These are phyloP conservation scores for Diospyros lotus DNA, from an alignment of 148 eudicot genomes.

Conservation along the genomic window DNA sequence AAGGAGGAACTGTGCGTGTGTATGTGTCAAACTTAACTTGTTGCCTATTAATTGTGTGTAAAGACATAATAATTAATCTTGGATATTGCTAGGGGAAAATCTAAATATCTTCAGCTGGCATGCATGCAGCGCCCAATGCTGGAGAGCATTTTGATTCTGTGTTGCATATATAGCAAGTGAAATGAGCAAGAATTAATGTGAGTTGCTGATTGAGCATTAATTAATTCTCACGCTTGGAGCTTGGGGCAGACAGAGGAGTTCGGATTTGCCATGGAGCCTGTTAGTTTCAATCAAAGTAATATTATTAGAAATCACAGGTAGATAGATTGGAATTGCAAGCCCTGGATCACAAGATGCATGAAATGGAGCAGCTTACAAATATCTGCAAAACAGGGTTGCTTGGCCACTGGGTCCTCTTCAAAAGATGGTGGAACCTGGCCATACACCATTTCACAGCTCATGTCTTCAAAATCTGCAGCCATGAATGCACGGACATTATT, in stretches of 20 bases:
- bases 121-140: too few relatives aligned
- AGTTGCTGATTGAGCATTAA: too few relatives aligned
- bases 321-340: not conserved
- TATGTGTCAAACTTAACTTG: too few relatives aligned
- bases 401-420: conserved; percentile 68
- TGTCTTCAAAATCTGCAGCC: conserved; percentile 84
- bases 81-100: too few relatives aligned
- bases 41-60: too few relatives aligned
- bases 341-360: not conserved
- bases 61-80: too few relatives aligned
- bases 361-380: conserved; percentile 46
- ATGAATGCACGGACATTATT: not conserved
- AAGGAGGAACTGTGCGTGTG: too few relatives aligned
- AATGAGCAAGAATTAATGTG: too few relatives aligned
- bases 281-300: not conserved
- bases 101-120: too few relatives aligned
- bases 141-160: too few relatives aligned
- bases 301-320: not conserved
- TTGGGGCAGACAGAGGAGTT: conserved; percentile 58
- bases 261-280: conserved; percentile 82
- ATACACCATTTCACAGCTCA: conserved; percentile 96
- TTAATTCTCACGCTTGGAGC: conserved; percentile 39
- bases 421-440: conserved; percentile 86
- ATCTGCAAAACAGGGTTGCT: conserved; percentile 73
- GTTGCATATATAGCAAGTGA: too few relatives aligned